A percentile compares a stretch with the other conserved stretches of the same genome.
Evolutionary conservation across 1,284 basidiomycete genomes (phyloP).

Genomic region (Ganoderma meredithae): DNA sequence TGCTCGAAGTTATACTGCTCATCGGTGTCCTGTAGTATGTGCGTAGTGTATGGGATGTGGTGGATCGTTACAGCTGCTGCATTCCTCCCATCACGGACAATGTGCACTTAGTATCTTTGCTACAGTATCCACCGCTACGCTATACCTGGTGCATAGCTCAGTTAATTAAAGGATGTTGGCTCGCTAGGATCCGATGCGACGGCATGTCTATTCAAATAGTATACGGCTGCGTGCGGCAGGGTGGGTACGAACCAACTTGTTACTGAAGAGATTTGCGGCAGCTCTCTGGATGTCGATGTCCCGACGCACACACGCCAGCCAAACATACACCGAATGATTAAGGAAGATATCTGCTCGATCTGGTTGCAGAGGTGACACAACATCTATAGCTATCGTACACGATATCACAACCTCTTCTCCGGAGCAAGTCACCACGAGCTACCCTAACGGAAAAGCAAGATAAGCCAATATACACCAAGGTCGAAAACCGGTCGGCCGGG

Average conservation of each 20-base stretch:
- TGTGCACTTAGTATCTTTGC: slow-evolving; percentile 19
- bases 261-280: too few relatives aligned
- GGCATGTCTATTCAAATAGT: neutral
- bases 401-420: slow-evolving; percentile 10
- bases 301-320: neutral
- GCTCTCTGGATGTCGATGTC: neutral
- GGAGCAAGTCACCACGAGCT: slow-evolving; percentile 11
- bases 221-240: neutral
- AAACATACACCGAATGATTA: neutral
- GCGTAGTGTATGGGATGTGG: slow-evolving; percentile 16
- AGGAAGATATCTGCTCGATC: neutral
- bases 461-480: slow-evolving; percentile 19
- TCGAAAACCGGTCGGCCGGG: neutral
- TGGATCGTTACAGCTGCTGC: slow-evolving; percentile 6
- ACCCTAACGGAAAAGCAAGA: slow-evolving; percentile 5
- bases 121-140: slow-evolving; percentile 13
- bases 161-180: slow-evolving; percentile 13
- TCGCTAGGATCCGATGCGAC: neutral
- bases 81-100: slow-evolving; percentile 13
- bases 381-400: slow-evolving; percentile 19
- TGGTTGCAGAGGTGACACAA: slow-evolving; percentile 4
- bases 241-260: neutral
- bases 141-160: slow-evolving; percentile 19
- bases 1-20: slow-evolving; percentile 1
- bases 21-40: slow-evolving; percentile 17